phyloP scores from a whole-genome alignment of 2,329 filamentous ascomycete species.

The Trematosphaeria pertusa region DNA sequence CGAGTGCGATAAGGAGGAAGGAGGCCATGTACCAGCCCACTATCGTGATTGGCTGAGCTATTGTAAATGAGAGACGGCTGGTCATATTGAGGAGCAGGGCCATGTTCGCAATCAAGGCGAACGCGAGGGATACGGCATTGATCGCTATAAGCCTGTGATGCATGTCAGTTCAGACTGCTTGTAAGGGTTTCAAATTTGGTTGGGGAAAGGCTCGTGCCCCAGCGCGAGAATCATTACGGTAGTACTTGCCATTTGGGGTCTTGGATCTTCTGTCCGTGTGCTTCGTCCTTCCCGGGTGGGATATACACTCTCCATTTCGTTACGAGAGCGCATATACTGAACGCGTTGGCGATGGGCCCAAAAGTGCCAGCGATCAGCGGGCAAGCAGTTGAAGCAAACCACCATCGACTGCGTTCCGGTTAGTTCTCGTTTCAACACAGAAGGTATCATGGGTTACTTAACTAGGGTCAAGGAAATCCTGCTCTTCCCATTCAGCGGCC shows the following conservation, averaged over 20 bases:
- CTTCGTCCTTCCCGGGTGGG: constrained; percentile 53
- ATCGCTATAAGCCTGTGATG: constrained; percentile 56
- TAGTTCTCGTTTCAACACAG: constrained; percentile 8
- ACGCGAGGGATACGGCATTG: constrained; percentile 63
- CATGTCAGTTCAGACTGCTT: background rate
- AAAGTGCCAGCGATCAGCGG: constrained; percentile 64
- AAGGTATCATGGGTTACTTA: constrained; percentile 16
- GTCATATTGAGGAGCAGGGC: constrained; percentile 67
- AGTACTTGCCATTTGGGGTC: constrained; percentile 62
- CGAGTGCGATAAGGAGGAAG: constrained; percentile 60
- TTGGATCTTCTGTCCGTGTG: constrained; percentile 53
- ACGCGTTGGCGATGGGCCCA: constrained; percentile 62
- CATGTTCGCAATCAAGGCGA: constrained; percentile 62
- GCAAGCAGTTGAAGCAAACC: constrained; percentile 66
- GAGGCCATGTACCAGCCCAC: constrained; percentile 65
- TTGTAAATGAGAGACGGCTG: constrained; percentile 59
- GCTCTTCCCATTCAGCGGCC: constrained; percentile 49
- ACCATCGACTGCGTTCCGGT: constrained; percentile 58
- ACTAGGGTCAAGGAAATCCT: constrained; percentile 54
- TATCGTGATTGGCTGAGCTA: constrained; percentile 67
- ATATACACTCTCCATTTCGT: constrained; percentile 63
- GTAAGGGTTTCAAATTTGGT: too few species aligned
- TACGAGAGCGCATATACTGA: constrained; percentile 63
- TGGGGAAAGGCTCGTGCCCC: too few species aligned
- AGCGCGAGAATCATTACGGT: too few species aligned